Evolutionary conservation across 1,284 basidiomycete genomes (phyloP).

Genomic region (Nidula niveotomentosa): DNA sequence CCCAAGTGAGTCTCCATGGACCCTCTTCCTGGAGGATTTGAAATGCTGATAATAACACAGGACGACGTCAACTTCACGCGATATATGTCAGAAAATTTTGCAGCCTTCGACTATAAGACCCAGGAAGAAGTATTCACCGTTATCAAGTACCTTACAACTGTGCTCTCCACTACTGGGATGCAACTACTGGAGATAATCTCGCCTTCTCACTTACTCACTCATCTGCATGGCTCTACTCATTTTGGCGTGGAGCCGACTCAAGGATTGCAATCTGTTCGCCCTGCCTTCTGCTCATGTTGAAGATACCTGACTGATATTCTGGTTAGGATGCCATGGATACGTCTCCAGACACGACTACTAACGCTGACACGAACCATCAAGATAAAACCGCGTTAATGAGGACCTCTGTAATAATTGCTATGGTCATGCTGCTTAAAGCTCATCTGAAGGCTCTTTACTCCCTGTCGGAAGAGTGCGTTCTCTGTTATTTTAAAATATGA

Average conservation of each 20-base stretch:
- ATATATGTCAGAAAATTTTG: conserved; percentile 94
- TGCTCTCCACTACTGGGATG: conserved; percentile 84
- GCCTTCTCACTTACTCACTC: conserved; percentile 65
- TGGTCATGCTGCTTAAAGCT: conserved; percentile 83
- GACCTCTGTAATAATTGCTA: conserved; percentile 72
- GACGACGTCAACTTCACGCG: conserved; percentile 82
- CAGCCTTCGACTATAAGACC: conserved; percentile 91
- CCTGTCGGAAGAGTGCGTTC: conserved; percentile 81
- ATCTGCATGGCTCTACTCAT: conserved; percentile 42
- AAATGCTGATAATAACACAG: conserved; percentile 30
- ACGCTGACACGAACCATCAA: conserved; percentile 13
- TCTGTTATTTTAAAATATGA: not conserved
- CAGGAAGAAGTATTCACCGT: conserved; percentile 91
- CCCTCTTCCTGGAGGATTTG: not conserved
- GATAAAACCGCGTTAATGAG: conserved; percentile 48
- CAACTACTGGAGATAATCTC: conserved; percentile 73
- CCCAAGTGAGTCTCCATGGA: conserved; percentile 36
- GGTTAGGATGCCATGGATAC: conserved; percentile 10
- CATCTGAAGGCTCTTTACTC: conserved; percentile 82
- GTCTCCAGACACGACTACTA: conserved; percentile 1
- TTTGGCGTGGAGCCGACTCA: conserved; percentile 1
- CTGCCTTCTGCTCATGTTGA: conserved; percentile 1
- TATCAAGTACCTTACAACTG: conserved; percentile 76
- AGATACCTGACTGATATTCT: not conserved
- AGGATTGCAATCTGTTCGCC: not conserved